These are phyloP conservation scores for Microcyclospora pomicola DNA, from an alignment of 2,329 filamentous ascomycete genomes.

Conservation along the genomic window DNA sequence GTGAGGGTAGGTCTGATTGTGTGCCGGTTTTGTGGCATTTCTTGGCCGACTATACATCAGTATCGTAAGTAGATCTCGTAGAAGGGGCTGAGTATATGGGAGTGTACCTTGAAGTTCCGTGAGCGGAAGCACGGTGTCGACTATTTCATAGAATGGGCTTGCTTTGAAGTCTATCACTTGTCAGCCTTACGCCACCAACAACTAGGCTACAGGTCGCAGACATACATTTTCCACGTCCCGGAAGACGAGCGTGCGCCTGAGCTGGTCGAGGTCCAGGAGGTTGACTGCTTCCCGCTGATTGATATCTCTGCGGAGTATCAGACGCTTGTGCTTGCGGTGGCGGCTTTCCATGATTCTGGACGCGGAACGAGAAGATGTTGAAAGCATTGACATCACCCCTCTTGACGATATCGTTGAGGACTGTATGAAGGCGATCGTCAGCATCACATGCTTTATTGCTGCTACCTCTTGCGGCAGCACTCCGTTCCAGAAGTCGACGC, in stretches of 20 bases:
- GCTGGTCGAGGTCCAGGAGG: conserved; percentile 6
- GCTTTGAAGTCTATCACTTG: conserved; percentile 42
- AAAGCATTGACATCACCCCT: conserved; percentile 23
- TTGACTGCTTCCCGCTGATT: background rate
- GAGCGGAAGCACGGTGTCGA: conserved; percentile 49
- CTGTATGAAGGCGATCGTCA: conserved; percentile 17
- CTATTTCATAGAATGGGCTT: conserved; percentile 73
- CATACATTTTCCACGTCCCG: conserved; percentile 9
- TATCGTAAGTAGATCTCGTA: conserved; percentile 18
- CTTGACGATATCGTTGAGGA: conserved; percentile 24
- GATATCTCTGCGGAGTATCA: conserved; percentile 4
- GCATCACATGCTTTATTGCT: background rate
- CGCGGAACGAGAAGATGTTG: conserved; percentile 26
- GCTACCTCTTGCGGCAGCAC: background rate
- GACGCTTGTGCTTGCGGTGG: conserved; percentile 14
- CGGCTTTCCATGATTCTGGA: conserved; percentile 26
- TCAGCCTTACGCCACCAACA: background rate
- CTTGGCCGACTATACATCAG: conserved; percentile 28
- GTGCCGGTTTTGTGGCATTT: conserved; percentile 45
- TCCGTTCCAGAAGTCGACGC: background rate
- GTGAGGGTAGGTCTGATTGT: conserved; percentile 45
- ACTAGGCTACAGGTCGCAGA: background rate
- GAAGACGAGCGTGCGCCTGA: conserved; percentile 4
- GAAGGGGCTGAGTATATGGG: conserved; percentile 14
- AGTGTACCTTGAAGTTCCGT: conserved; percentile 56